These are phyloP conservation scores for Ustulina deusta DNA, from an alignment of 2,329 filamentous ascomycete genomes.

Conservation along the genomic window DNA sequence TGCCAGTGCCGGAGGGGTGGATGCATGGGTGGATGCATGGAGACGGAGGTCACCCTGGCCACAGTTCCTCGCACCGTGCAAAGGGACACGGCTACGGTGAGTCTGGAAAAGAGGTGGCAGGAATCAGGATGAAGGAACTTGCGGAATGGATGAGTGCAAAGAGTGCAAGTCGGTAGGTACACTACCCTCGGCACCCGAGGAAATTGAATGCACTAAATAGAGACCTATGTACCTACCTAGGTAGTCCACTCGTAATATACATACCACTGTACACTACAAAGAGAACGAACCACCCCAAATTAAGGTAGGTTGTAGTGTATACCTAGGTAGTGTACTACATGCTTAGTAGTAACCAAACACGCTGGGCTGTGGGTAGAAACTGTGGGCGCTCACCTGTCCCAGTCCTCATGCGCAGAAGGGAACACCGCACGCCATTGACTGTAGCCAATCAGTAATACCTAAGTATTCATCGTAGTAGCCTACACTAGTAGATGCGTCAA, in stretches of 20 bases:
- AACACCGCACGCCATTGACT: constrained; percentile 26
- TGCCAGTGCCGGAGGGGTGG: constrained; percentile 38
- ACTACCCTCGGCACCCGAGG: too few species aligned
- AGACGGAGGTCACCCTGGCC: constrained; percentile 25
- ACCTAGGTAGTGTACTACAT: background rate
- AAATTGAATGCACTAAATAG: background rate
- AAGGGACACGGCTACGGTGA: background rate
- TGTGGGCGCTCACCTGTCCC: constrained; percentile 6
- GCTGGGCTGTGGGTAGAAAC: constrained; percentile 23
- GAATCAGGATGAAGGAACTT: background rate
- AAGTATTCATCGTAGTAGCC: too few species aligned
- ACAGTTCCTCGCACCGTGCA: constrained; percentile 9
- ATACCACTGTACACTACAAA: background rate
- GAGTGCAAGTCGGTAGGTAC: background rate
- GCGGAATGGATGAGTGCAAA: too few species aligned
- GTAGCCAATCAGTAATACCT: constrained; percentile 32
- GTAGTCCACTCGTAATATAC: background rate
- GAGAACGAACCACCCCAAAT: constrained; percentile 8
- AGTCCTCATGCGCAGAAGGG: constrained; percentile 19
- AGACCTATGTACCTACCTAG: background rate
- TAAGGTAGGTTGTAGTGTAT: background rate
- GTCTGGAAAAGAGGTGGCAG: constrained; percentile 8
- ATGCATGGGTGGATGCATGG: constrained; percentile 35
- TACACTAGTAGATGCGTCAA: constrained; percentile 17
- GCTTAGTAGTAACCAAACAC: constrained; percentile 6